A percentile compares a stretch with the other conserved stretches of the same genome.
phyloP scores from a whole-genome alignment of 805 yeast species.

The Schwanniomyces polymorphus region DNA sequence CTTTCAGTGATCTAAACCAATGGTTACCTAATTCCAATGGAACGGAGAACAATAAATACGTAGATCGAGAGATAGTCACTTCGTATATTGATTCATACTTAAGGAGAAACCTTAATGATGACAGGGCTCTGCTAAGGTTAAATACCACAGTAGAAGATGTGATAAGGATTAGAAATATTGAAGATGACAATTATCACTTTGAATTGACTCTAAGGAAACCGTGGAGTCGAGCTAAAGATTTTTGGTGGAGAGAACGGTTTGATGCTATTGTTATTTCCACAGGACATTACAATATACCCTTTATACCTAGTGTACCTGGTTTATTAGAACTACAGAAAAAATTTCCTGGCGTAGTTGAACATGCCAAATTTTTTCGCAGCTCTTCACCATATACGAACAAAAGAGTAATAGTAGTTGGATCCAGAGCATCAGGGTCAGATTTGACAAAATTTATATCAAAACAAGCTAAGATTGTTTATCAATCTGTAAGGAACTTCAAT shows the following conservation, averaged over 20 bases:
- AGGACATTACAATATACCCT: slow-evolving; percentile 51
- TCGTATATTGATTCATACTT: slow-evolving; percentile 29
- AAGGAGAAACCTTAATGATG: slow-evolving; percentile 14
- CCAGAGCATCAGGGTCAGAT: slow-evolving; percentile 27
- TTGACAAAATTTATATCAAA: slow-evolving; percentile 24
- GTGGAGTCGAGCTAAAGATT: slow-evolving; percentile 19
- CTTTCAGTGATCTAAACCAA: slow-evolving; percentile 37
- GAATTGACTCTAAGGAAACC: slow-evolving; percentile 19
- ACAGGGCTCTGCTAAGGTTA: slow-evolving; percentile 20
- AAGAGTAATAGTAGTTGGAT: slow-evolving; percentile 26
- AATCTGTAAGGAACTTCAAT: slow-evolving; percentile 22
- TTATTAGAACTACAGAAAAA: slow-evolving; percentile 29
- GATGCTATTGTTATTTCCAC: slow-evolving; percentile 46
- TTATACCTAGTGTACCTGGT: slow-evolving; percentile 44
- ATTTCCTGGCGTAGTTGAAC: slow-evolving; percentile 34
- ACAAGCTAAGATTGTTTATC: slow-evolving; percentile 22
- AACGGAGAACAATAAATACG: slow-evolving; percentile 22
- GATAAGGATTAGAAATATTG: slow-evolving; percentile 11
- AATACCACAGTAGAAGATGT: slow-evolving; percentile 43
- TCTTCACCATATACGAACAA: slow-evolving; percentile 30
- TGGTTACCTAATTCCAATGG: slow-evolving; percentile 29
- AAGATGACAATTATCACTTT: slow-evolving; percentile 12
- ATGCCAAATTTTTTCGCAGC: slow-evolving; percentile 44
- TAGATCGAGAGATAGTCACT: slow-evolving; percentile 23
- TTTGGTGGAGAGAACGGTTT: slow-evolving; percentile 37